Percentiles rank a stretch among this genome's conserved stretches.
Conservation (phyloP, 371 early-diverging fungal species). For the Rhizomucor pusillus region DNA sequence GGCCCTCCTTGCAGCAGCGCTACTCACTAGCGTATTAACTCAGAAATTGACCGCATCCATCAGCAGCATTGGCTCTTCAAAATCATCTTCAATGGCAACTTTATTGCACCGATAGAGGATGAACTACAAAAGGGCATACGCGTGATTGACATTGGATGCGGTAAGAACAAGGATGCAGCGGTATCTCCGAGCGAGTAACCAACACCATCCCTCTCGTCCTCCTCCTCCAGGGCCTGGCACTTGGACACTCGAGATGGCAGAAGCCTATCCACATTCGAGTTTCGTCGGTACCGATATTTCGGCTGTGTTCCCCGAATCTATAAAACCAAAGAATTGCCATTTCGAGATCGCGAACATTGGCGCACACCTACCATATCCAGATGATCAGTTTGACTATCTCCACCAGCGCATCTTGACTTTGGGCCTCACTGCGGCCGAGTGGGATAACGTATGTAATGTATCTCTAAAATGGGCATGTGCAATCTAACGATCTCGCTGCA, state of each 20-base stretch:
- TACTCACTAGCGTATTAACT: too few relatives aligned
- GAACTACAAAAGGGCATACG: neutral
- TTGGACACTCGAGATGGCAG: constrained; percentile 22
- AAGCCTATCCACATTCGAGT: constrained; percentile 15
- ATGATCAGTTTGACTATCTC: constrained; percentile 53
- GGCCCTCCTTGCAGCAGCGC: neutral
- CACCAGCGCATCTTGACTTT: constrained; percentile 45
- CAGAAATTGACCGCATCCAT: constrained; percentile 14
- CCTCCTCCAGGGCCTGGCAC: constrained; percentile 37
- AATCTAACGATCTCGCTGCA: neutral
- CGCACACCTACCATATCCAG: constrained; percentile 49
- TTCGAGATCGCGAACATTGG: constrained; percentile 53
- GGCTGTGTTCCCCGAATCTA: constrained; percentile 14
- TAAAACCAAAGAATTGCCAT: constrained; percentile 25
- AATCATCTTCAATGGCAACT: constrained; percentile 18
- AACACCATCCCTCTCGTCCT: too few relatives aligned
- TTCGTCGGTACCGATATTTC: constrained; percentile 18
- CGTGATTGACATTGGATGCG: constrained; percentile 6
- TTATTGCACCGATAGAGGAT: constrained; percentile 5
- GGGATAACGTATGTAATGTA: constrained; percentile 6
- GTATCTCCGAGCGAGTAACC: too few relatives aligned
- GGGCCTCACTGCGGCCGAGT: constrained; percentile 26
- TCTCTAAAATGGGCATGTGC: too few relatives aligned
- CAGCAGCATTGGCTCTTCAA: constrained; percentile 20
- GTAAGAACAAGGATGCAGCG: constrained; percentile 5